These are phyloP conservation scores for Termitomyces sp. DNA, from an alignment of 768 basidiomycete species.

Conservation along the genomic window DNA sequence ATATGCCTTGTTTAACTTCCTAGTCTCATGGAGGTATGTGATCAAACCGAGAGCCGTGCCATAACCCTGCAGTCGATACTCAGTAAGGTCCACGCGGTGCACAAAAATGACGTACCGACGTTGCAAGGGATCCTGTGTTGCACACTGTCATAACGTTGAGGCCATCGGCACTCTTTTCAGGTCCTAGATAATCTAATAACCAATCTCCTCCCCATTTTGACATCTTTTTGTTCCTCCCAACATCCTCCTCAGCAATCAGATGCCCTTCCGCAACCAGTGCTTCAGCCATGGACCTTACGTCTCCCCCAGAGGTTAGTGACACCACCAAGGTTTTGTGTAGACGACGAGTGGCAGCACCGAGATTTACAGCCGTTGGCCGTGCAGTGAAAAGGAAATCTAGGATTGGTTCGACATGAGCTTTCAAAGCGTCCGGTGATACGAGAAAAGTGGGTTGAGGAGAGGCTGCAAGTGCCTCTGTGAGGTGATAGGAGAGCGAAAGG, in stretches of 20 bases:
- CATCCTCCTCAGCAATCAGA: constrained; percentile 80
- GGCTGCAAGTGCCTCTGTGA: constrained; percentile 47
- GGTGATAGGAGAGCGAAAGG: constrained; percentile 64
- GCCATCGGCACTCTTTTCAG: constrained; percentile 30
- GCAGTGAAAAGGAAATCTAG: constrained; percentile 78
- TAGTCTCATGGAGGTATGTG: constrained; percentile 78
- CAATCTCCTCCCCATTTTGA: constrained; percentile 82
- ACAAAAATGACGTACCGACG: constrained; percentile 55
- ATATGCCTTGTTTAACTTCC: constrained; percentile 76
- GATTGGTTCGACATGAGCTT: constrained; percentile 48
- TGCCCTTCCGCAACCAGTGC: constrained; percentile 68
- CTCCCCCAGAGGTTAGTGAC: constrained; percentile 35
- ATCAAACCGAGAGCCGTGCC: constrained; percentile 94
- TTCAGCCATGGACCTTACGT: constrained; percentile 44
- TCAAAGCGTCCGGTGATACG: constrained; percentile 44
- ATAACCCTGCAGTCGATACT: constrained; percentile 64
- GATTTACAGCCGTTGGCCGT: constrained; percentile 96
- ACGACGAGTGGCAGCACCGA: constrained; percentile 78
- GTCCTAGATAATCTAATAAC: constrained; percentile 53
- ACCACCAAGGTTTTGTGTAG: constrained; percentile 48
- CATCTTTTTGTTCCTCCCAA: constrained; percentile 84
- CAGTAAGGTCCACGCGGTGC: not conserved
- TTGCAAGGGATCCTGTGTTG: constrained; percentile 96
- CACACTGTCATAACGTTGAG: constrained; percentile 91
- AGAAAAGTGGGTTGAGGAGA: constrained; percentile 51